Conservation (phyloP, 75 land plant genomes). For the Selaginella moellendorffii region DNA sequence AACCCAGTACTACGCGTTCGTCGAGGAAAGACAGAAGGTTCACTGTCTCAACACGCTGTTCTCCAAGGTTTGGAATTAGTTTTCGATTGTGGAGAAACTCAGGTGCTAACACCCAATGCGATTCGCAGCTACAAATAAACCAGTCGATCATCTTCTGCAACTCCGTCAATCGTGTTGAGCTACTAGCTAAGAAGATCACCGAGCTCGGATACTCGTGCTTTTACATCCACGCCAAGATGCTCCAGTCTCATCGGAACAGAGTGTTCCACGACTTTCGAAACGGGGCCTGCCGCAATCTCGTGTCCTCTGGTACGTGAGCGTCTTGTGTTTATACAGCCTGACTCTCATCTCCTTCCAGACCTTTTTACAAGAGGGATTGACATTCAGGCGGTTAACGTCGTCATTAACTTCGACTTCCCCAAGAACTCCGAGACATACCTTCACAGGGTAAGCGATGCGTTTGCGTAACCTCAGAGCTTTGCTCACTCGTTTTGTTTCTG, state of each 20-base stretch:
- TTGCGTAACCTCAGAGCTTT: too few relatives aligned
- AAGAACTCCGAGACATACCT: constrained; percentile 91
- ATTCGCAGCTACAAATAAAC: constrained; percentile 82
- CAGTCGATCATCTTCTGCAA: constrained; percentile 97
- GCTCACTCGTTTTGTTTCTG: background rate
- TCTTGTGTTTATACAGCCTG: too few relatives aligned
- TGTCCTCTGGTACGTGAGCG: constrained; percentile 70
- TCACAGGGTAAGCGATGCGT: constrained; percentile 63
- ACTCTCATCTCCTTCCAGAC: too few relatives aligned
- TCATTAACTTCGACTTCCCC: constrained; percentile 91
- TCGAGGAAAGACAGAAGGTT: constrained; percentile 93
- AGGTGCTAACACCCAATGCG: too few relatives aligned
- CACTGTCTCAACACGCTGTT: constrained; percentile 92
- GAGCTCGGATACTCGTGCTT: constrained; percentile 96
- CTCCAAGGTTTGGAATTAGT: constrained; percentile 49
- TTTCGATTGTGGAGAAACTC: too few relatives aligned
- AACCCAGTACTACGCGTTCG: constrained; percentile 94
- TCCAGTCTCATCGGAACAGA: constrained; percentile 82
- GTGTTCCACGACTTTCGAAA: constrained; percentile 96
- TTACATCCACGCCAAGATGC: constrained; percentile 94
- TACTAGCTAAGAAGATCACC: constrained; percentile 86
- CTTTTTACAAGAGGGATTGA: constrained; percentile 89
- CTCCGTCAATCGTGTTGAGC: constrained; percentile 96
- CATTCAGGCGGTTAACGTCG: constrained; percentile 92
- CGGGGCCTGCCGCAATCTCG: constrained; percentile 95